These are phyloP conservation scores for Rhynchospora pubera DNA, from an alignment of 176 grass and related monocot species.

Conservation along the genomic window DNA sequence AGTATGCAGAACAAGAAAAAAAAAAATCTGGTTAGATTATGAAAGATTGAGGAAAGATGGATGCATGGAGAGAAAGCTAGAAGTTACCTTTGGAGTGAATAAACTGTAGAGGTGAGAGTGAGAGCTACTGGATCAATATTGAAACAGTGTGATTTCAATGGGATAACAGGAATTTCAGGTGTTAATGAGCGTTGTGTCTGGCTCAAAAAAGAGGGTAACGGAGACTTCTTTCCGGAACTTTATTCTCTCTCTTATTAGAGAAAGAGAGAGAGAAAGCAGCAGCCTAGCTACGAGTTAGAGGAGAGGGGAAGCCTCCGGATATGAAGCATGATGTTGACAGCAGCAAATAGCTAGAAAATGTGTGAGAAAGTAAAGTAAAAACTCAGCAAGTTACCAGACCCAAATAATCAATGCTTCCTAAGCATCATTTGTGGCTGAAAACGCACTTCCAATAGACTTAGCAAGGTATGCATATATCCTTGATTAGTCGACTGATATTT, in stretches of 20 bases:
- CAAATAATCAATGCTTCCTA: not conserved
- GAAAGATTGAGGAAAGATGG: not conserved
- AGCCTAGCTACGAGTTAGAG: not conserved
- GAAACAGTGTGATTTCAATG: conserved; percentile 14
- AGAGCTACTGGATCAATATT: not conserved
- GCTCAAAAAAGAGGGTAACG: conserved; percentile 7
- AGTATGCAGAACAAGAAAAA: not conserved
- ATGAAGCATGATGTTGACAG: conserved; percentile 14
- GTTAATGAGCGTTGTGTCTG: conserved; percentile 10
- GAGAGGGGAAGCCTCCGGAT: conserved; percentile 6
- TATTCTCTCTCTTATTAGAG: not conserved
- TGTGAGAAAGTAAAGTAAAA: not conserved
- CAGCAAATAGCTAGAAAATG: not conserved
- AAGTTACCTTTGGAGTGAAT: not conserved
- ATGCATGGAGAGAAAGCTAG: not conserved
- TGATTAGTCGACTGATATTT: not conserved
- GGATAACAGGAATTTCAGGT: conserved; percentile 18
- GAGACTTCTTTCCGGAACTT: not conserved
- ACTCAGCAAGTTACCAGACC: not conserved
- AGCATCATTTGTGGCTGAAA: not conserved
- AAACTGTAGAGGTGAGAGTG: conserved; percentile 5
- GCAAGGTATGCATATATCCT: not conserved
- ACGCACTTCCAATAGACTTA: not conserved
- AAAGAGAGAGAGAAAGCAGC: not conserved
- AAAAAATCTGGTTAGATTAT: not conserved